Percentiles rank a stretch among this genome's conserved stretches.
These are phyloP conservation scores for Hyparrhenia diplandra DNA, from an alignment of 176 grass and related monocot genomes.

Conservation along the genomic window DNA sequence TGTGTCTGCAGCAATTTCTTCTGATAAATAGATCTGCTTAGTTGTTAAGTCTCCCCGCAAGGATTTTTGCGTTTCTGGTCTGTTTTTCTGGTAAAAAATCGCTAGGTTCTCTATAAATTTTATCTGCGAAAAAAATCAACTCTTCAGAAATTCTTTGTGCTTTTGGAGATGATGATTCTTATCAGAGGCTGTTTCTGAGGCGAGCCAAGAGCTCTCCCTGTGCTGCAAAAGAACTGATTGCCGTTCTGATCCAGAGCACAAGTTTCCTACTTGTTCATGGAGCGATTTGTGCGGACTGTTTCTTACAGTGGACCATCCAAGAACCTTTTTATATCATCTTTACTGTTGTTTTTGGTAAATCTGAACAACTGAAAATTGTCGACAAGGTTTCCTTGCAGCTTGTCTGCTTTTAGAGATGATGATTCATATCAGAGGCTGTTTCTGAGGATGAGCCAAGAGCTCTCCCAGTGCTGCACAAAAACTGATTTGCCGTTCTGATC, in stretches of 20 bases:
- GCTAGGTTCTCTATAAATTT: not conserved
- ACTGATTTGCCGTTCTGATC: constrained; percentile 42
- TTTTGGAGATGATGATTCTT: constrained; percentile 28
- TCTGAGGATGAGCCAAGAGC: constrained; percentile 28
- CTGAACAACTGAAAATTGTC: not conserved
- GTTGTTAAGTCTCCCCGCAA: not conserved
- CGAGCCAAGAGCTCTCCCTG: not conserved
- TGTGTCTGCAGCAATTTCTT: not conserved
- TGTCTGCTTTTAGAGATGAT: constrained; percentile 17
- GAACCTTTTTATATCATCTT: no score
- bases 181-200: constrained; percentile 49
- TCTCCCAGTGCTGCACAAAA: constrained; percentile 28
- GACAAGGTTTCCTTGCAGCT: not conserved
- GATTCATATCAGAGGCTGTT: constrained; percentile 36
- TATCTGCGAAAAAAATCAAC: not conserved
- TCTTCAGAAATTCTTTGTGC: not conserved
- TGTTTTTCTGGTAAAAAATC: no score
- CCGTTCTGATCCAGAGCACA: constrained; percentile 30
- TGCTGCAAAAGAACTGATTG: constrained; percentile 42
- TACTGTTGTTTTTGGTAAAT: not conserved
- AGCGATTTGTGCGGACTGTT: not conserved
- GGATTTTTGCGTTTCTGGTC: not conserved
- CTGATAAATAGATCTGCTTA: no score
- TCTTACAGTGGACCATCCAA: not conserved
- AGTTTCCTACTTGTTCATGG: not conserved